Evolutionary conservation across 257 asterid genomes (phyloP).

Genomic region (Marsdenia floribunda): DNA sequence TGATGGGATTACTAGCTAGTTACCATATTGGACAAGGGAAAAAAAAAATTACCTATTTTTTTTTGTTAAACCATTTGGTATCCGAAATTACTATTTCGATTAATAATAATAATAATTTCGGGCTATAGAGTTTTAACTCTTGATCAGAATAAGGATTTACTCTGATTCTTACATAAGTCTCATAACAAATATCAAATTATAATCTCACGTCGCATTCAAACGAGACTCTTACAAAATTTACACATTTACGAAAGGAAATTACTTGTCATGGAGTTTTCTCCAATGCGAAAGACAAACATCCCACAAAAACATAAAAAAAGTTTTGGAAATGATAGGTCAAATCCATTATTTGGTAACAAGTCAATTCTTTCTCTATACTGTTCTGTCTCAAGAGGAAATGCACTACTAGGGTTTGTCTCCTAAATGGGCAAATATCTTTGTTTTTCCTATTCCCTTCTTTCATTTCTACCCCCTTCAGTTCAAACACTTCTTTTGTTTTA

Average conservation of each 20-base stretch:
- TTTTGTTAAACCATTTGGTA: too few relatives aligned
- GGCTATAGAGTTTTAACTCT: too few relatives aligned
- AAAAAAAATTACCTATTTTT: too few relatives aligned
- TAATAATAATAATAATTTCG: too few relatives aligned
- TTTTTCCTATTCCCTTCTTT: background rate
- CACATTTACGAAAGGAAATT: too few relatives aligned
- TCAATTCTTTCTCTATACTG: background rate
- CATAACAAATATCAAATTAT: too few relatives aligned
- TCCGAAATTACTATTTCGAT: too few relatives aligned
- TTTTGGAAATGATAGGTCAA: background rate
- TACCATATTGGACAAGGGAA: too few relatives aligned
- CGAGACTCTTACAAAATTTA: too few relatives aligned
- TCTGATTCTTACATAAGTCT: background rate
- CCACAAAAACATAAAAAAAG: background rate
- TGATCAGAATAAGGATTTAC: too few relatives aligned
- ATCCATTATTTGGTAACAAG: background rate
- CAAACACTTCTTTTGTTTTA: background rate
- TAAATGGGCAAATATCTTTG: background rate
- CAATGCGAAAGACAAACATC: background rate
- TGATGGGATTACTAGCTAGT: too few relatives aligned
- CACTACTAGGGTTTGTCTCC: constrained; percentile 6
- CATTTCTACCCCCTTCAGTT: background rate
- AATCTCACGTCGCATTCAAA: too few relatives aligned
- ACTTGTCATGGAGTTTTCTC: background rate
- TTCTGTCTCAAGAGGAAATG: constrained; percentile 7